phyloP scores from a whole-genome alignment of 2,329 filamentous ascomycete species.

The Aspergillus viridinutans region DNA sequence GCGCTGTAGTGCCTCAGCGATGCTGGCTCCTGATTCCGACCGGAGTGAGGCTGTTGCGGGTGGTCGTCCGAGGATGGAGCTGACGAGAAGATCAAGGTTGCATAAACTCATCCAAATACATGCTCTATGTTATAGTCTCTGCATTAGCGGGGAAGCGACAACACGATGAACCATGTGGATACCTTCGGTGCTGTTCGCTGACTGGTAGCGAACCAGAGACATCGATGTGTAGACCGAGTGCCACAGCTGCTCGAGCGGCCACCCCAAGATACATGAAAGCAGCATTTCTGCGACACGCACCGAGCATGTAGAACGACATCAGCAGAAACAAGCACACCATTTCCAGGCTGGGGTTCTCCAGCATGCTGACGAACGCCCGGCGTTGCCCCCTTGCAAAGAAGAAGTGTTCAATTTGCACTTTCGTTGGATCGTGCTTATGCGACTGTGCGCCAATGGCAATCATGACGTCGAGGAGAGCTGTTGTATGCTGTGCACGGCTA shows the following conservation, averaged over 20 bases:
- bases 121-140: constrained; percentile 24
- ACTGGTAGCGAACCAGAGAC: constrained; percentile 8
- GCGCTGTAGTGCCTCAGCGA: constrained; percentile 17
- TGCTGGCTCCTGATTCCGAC: constrained; percentile 17
- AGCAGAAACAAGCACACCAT: constrained; percentile 52
- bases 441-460: constrained; percentile 54
- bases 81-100: constrained; percentile 46
- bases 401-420: constrained; percentile 29
- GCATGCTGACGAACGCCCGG: constrained; percentile 48
- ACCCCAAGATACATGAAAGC: constrained; percentile 63
- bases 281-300: constrained; percentile 55
- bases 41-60: constrained; percentile 27
- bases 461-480: constrained; percentile 41
- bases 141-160: constrained; percentile 1
- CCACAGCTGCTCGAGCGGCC: constrained; percentile 54
- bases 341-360: constrained; percentile 52
- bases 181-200: constrained; percentile 19
- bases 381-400: constrained; percentile 50
- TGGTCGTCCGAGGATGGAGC: constrained; percentile 48
- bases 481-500: constrained; percentile 20
- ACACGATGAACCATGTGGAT: constrained; percentile 4
- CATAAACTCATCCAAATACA: constrained; percentile 47
- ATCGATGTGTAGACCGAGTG: constrained; percentile 50
- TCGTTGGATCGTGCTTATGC: constrained; percentile 25
- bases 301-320: constrained; percentile 58